Base-by-base conservation (phyloP, 129 eudicot genomes). In the Centaurea solstitialis region DNA sequence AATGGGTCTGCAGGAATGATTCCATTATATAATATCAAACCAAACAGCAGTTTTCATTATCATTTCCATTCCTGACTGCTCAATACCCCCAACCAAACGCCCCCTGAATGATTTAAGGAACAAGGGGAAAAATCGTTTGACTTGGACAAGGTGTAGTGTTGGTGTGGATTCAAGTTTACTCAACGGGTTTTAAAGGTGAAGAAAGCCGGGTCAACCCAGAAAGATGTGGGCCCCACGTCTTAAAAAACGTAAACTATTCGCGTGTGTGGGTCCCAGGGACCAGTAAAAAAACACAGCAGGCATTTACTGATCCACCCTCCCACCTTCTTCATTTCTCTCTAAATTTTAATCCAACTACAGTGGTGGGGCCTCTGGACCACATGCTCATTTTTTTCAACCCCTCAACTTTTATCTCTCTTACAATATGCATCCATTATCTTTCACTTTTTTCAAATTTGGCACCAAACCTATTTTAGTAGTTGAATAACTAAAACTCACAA, bases 291-390 rank as follows among this genome's bases (percentile, higher is more conserved):
- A 53, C 20, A 57, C 78, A 65, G 64, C 84, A 80, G 84, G 79
- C 79, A 80, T 80, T 80, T 64, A 80, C 84, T 80, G 78, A 62
- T 80, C 78, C 74, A 64, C 74, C 84, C 79, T 72, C 83, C 78
- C 76, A 80, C 83, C 83, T 73, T 75, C 83, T 73, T 75, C 79
- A 62, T 72, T 37, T 73, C 74, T 67, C 74, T 67, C 74, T 7
- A 80, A 24, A 18, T 80, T 50, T 72, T 65, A 70, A 37, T 38
- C 28, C 75, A 38, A 70, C n/a, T 66, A 66, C 22, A 21, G 70
- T 66, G 23, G 70, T 26, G 30, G 30, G 50, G 67, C 18, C 7
- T 13, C 11, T 37, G 79, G 84, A 65, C 84, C 84, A 80, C 75
- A 28, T 41, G 0, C 30, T 41, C 13, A 24, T 65, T 9, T 50